Evolutionary conservation across 1,284 basidiomycete species (phyloP).

Genomic region (Microbotryomycetes sp.): DNA sequence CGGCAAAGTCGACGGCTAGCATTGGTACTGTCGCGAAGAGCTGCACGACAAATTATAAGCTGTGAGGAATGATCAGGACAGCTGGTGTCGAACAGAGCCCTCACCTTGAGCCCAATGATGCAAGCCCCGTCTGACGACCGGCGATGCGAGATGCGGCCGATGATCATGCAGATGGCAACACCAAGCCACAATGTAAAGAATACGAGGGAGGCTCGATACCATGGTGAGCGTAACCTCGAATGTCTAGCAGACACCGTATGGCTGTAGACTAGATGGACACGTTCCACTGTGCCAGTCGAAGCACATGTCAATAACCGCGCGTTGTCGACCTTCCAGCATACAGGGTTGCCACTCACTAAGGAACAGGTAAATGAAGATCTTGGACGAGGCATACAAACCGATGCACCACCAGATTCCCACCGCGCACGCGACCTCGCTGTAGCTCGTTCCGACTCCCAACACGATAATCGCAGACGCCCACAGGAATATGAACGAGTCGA

Average conservation of each 20-base stretch:
- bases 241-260: background rate
- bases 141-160: slow-evolving; percentile 43
- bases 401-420: slow-evolving; percentile 44
- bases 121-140: slow-evolving; percentile 45
- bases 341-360: slow-evolving; percentile 5
- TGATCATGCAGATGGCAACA: slow-evolving; percentile 41
- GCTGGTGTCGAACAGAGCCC: slow-evolving; percentile 1
- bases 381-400: slow-evolving; percentile 43
- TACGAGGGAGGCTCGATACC: slow-evolving; percentile 43
- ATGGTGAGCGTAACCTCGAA: slow-evolving; percentile 37
- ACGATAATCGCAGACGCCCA: slow-evolving; percentile 43
- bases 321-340: slow-evolving; percentile 39
- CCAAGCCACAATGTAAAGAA: slow-evolving; percentile 42
- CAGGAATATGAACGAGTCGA: slow-evolving; percentile 40
- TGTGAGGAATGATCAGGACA: background rate
- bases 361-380: slow-evolving; percentile 44
- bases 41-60: slow-evolving; percentile 33
- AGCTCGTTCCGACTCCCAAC: slow-evolving; percentile 45
- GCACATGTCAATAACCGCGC: slow-evolving; percentile 37
- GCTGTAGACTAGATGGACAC: slow-evolving; percentile 43
- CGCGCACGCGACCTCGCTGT: slow-evolving; percentile 40
- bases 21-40: slow-evolving; percentile 44
- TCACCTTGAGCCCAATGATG: slow-evolving; percentile 47
- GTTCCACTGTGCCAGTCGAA: slow-evolving; percentile 13
- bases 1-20: slow-evolving; percentile 47